A percentile compares a stretch with the other conserved stretches of the same genome.
phyloP scores from a whole-genome alignment of 306 rosid species.

The Begonia loranthoides region DNA sequence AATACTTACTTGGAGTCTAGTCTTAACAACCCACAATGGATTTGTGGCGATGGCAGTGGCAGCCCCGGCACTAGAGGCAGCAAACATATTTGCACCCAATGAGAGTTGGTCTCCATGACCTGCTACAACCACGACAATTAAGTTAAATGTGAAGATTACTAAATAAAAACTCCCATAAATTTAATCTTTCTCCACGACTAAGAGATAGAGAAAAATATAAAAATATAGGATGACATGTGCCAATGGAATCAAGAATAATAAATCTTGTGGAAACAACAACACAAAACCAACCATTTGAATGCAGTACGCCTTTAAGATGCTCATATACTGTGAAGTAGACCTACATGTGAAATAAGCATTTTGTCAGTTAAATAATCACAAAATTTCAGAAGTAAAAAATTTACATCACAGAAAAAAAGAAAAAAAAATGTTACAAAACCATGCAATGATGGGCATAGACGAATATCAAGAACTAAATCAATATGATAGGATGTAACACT shows the following conservation, averaged over 20 bases:
- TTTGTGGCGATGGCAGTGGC: slow-evolving; percentile 76
- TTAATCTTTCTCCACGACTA: neutral
- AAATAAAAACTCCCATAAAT: neutral
- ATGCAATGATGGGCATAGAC: neutral
- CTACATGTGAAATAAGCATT: slow-evolving; percentile 28
- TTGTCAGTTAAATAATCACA: slow-evolving; percentile 15
- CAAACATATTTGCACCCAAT: slow-evolving; percentile 51
- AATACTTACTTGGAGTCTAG: slow-evolving; percentile 80
- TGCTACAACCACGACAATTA: slow-evolving; percentile 12
- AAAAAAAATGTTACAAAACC: neutral
- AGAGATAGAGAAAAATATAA: slow-evolving; percentile 9
- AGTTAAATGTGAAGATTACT: neutral
- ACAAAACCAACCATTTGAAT: slow-evolving; percentile 48
- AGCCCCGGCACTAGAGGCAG: slow-evolving; percentile 95
- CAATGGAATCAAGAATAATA: slow-evolving; percentile 7
- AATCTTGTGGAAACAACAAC: slow-evolving; percentile 3
- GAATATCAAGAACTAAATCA: neutral
- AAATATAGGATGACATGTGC: slow-evolving; percentile 3
- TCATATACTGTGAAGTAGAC: slow-evolving; percentile 89
- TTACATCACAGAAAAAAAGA: neutral
- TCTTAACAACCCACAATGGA: slow-evolving; percentile 98
- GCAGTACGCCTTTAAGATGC: slow-evolving; percentile 61
- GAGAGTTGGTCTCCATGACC: slow-evolving; percentile 42
- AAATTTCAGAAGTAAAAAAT: slow-evolving; percentile 3
- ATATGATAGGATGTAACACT: neutral